These are phyloP conservation scores for Chenopodium album DNA, from an alignment of 148 eudicot genomes.

Conservation along the genomic window DNA sequence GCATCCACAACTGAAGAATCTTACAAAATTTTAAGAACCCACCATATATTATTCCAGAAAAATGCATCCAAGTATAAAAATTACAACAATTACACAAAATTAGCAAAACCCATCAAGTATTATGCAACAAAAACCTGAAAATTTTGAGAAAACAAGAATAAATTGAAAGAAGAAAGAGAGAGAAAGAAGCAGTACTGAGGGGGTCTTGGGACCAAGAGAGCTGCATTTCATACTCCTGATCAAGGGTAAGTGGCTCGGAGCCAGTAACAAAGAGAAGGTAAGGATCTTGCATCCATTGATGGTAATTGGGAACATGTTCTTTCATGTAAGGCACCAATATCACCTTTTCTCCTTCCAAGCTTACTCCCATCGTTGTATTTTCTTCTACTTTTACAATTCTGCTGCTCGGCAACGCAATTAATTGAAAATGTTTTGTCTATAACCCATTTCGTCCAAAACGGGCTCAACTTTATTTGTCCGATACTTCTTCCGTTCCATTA, in stretches of 20 bases:
- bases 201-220: slow-evolving; percentile 93
- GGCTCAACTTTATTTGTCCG: no score
- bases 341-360: slow-evolving; percentile 66
- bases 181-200: slow-evolving; percentile 37
- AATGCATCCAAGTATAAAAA: not conserved
- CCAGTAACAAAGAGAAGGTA: slow-evolving; percentile 75
- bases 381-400: not conserved
- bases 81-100: not conserved
- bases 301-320: slow-evolving; percentile 80
- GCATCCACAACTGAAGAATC: not conserved
- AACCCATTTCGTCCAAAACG: no score
- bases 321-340: slow-evolving; percentile 84
- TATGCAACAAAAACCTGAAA: not conserved
- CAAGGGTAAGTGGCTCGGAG: slow-evolving; percentile 83
- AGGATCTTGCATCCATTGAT: slow-evolving; percentile 86
- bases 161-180: not conserved
- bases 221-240: slow-evolving; percentile 82
- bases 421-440: no score
- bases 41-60: not conserved
- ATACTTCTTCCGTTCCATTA: no score
- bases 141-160: not conserved
- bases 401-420: no score
- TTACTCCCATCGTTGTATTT: slow-evolving; percentile 34
- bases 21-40: not conserved
- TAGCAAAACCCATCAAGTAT: not conserved